Base-by-base conservation (phyloP, 1,284 basidiomycete species). In the Fistulina hepatica region DNA sequence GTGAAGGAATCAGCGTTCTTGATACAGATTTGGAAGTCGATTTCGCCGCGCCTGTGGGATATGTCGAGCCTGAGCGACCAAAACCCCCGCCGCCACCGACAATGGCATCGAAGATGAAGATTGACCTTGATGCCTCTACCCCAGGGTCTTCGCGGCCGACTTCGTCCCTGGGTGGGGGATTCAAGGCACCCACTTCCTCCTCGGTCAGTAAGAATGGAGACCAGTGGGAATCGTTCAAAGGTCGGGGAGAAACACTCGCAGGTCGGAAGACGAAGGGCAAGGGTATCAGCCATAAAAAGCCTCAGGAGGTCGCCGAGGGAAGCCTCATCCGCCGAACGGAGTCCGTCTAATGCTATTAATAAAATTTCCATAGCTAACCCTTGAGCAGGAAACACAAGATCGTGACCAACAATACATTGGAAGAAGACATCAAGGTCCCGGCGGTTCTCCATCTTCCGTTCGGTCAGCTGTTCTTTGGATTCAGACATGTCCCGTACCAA, bases 91-190 rank as follows among this genome's bases (percentile, higher is more conserved):
- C 92, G 2, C 79, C 81, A 7, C 61, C 85, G 7, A 97, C 93
- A 2, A 97, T 99, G 94, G 93, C 94, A 1, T 86, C 85, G 37
- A 97, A 97, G 61, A 74, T 97, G 40, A 92, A 92, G 57, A 97
- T 99, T 44, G 91, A 98, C 54, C 63, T 92, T 17, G 78, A 80
- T 46, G 81, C 78, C 2, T 79, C 82, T 8, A 85, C 84, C 11
- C 81, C 77, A 3, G 81, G 81, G 10, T 85, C 82, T 2, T 88
- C 84, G 19, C 67, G 89, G 13, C 85, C 90, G 3, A 73, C 71
- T 0, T 91, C 86, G 2, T 72, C 82, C 6, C 59, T 81, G 49
- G 69, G 71, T 36, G 81, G 79, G 24, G 76, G 72, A 10, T 81
- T 83, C 47, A n/a, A n/a, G n/a, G 61, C 72, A 3, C 69, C 71